Evolutionary conservation across 2,329 filamentous ascomycete genomes (phyloP).

Genomic region (Chaetomiaceae sp.): DNA sequence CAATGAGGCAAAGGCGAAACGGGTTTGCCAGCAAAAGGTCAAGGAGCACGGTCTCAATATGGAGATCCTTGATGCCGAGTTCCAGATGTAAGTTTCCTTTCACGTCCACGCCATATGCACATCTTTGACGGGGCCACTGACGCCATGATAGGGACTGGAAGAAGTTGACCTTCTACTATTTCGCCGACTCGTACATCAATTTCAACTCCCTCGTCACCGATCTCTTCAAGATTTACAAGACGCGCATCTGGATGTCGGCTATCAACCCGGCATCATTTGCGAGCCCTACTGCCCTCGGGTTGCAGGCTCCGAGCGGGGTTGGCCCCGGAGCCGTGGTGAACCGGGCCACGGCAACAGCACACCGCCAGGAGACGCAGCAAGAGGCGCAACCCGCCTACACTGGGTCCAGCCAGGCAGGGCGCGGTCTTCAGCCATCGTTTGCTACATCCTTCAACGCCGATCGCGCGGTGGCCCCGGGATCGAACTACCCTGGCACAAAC

Average conservation of each 20-base stretch:
- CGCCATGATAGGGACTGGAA: constrained; percentile 76
- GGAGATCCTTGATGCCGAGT: constrained; percentile 98
- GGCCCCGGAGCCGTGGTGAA: constrained; percentile 60
- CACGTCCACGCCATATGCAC: no score
- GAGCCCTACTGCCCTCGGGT: constrained; percentile 61
- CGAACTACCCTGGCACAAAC: constrained; percentile 35
- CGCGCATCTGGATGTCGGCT: constrained; percentile 98
- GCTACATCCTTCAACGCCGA: constrained; percentile 38
- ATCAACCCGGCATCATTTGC: constrained; percentile 97
- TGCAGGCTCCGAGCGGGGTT: constrained; percentile 64
- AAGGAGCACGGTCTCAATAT: constrained; percentile 91
- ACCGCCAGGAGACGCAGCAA: constrained; percentile 44
- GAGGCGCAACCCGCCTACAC: constrained; percentile 38
- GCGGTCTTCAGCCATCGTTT: constrained; percentile 41
- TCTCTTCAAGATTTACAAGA: constrained; percentile 99
- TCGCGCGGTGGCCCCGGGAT: constrained; percentile 36
- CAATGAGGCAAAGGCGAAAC: constrained; percentile 94
- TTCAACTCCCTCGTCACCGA: constrained; percentile 98
- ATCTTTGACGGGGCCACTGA: neutral
- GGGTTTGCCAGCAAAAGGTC: constrained; percentile 94
- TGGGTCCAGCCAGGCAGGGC: constrained; percentile 34
- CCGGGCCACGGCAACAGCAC: constrained; percentile 44
- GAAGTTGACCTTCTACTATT: constrained; percentile 98
- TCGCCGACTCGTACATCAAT: constrained; percentile 96
- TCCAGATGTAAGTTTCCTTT: constrained; percentile 76